These are phyloP conservation scores for Xylaria arbuscula DNA, from an alignment of 2,329 filamentous ascomycete species.

Conservation along the genomic window DNA sequence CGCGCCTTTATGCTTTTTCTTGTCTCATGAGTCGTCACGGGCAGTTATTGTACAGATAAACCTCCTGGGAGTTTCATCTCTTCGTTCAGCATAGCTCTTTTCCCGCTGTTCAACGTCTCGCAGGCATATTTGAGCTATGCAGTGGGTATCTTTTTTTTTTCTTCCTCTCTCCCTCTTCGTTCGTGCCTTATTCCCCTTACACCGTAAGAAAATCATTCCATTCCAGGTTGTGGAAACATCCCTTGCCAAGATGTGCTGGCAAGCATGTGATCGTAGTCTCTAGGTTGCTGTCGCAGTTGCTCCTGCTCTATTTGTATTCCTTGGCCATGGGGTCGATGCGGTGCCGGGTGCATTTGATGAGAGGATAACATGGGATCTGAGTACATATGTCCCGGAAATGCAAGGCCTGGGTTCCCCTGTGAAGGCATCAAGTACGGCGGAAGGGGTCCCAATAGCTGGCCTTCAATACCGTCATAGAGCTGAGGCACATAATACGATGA, in stretches of 20 bases:
- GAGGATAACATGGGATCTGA: slow-evolving; percentile 57
- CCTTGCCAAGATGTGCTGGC: slow-evolving; percentile 51
- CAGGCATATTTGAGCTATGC: slow-evolving; percentile 36
- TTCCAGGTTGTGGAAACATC: slow-evolving; percentile 47
- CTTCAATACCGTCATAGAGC: slow-evolving; percentile 74
- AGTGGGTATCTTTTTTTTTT: slow-evolving; percentile 45
- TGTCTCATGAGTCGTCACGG: slow-evolving; percentile 33
- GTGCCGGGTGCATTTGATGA: slow-evolving; percentile 51
- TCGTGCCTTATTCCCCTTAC: slow-evolving; percentile 14
- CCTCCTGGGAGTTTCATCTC: slow-evolving; percentile 12
- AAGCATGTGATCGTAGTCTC: slow-evolving; percentile 63
- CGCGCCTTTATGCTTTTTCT: slow-evolving; percentile 31
- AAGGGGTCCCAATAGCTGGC: slow-evolving; percentile 76
- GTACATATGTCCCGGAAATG: slow-evolving; percentile 59
- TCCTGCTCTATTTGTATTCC: slow-evolving; percentile 42
- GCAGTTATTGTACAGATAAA: slow-evolving; percentile 25
- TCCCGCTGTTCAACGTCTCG: slow-evolving; percentile 17
- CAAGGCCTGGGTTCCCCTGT: slow-evolving; percentile 57
- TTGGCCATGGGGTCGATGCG: slow-evolving; percentile 46
- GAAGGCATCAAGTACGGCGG: slow-evolving; percentile 76
- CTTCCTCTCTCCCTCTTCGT: slow-evolving; percentile 40
- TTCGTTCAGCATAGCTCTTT: slow-evolving; percentile 11
- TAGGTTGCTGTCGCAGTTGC: slow-evolving; percentile 52
- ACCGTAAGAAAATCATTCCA: slow-evolving; percentile 37
- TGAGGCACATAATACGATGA: slow-evolving; percentile 64